phyloP scores from a whole-genome alignment of 192 early-diverging fungal species.

The Coemansia interrupta region DNA sequence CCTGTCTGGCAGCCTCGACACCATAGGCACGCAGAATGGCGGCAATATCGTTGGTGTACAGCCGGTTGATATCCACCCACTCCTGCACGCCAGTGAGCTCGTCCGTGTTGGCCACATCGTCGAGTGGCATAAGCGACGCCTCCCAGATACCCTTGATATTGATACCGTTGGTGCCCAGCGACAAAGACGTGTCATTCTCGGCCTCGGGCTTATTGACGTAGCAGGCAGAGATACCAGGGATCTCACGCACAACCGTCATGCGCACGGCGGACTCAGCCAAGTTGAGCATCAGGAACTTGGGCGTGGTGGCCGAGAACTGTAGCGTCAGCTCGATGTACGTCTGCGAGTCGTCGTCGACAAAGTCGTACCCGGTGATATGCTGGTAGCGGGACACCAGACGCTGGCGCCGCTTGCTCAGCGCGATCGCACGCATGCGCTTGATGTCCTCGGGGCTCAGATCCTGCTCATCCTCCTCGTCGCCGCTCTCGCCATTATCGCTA shows the following conservation, averaged over 20 bases:
- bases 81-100: conserved; percentile 40
- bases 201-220: conserved; percentile 78
- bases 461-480: conserved; percentile 42
- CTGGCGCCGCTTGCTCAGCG: conserved; percentile 26
- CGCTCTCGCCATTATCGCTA: conserved; percentile 26
- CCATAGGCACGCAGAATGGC: conserved; percentile 90
- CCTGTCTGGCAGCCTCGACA: conserved; percentile 91
- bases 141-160: conserved; percentile 93
- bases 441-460: conserved; percentile 45
- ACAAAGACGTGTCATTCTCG: conserved; percentile 71
- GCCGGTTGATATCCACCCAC: conserved; percentile 78
- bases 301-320: conserved; percentile 81
- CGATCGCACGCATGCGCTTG: conserved; percentile 31
- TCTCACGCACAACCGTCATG: conserved; percentile 77
- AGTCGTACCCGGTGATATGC: conserved; percentile 63
- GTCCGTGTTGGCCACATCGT: conserved; percentile 29
- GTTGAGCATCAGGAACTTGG: conserved; percentile 93
- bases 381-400: conserved; percentile 56
- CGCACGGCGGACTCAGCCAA: conserved; percentile 76
- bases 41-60: conserved; percentile 97
- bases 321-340: conserved; percentile 59
- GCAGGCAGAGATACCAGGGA: conserved; percentile 73
- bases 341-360: conserved; percentile 32
- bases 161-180: conserved; percentile 83
- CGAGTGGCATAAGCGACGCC: conserved; percentile 40